These are phyloP conservation scores for Diplogelasinospora grovesii DNA, from an alignment of 495 filamentous ascomycete genomes.

Conservation along the genomic window DNA sequence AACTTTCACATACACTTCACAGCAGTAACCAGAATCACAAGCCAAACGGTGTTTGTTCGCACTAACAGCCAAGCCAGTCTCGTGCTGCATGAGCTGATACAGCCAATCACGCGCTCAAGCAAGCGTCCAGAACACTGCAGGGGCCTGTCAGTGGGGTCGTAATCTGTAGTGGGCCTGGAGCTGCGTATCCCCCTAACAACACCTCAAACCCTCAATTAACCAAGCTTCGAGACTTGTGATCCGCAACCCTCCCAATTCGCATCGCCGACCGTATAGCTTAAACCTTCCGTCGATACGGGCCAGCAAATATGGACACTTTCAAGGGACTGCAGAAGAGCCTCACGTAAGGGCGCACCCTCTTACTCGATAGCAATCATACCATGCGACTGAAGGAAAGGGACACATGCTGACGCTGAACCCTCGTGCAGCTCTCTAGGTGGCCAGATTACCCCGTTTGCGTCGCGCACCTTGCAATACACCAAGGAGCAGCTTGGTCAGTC, in stretches of 20 bases:
- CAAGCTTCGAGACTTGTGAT: not conserved
- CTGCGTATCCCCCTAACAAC: conserved; percentile 10
- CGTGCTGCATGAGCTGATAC: too few relatives aligned
- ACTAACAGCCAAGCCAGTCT: too few relatives aligned
- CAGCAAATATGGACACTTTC: conserved; percentile 26
- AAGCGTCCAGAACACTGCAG: too few relatives aligned
- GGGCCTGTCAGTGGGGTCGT: too few relatives aligned
- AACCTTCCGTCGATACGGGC: not conserved
- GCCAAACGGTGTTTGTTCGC: too few relatives aligned
- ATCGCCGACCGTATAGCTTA: not conserved
- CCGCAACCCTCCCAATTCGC: conserved; percentile 1
- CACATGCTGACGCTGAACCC: conserved; percentile 15
- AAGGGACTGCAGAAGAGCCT: conserved; percentile 31
- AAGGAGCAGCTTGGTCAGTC: conserved; percentile 94
- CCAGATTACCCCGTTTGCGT: conserved; percentile 79
- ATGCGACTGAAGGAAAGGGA: not conserved
- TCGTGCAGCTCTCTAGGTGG: conserved; percentile 36
- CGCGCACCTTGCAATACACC: conserved; percentile 91
- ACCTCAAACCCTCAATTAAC: not conserved
- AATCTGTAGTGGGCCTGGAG: too few relatives aligned
- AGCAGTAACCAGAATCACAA: too few relatives aligned
- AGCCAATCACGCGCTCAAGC: too few relatives aligned
- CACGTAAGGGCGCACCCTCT: conserved; percentile 13
- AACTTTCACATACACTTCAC: too few relatives aligned
- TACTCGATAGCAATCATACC: not conserved